phyloP scores from a whole-genome alignment of 257 asterid species.

The Solanum arcanum region DNA sequence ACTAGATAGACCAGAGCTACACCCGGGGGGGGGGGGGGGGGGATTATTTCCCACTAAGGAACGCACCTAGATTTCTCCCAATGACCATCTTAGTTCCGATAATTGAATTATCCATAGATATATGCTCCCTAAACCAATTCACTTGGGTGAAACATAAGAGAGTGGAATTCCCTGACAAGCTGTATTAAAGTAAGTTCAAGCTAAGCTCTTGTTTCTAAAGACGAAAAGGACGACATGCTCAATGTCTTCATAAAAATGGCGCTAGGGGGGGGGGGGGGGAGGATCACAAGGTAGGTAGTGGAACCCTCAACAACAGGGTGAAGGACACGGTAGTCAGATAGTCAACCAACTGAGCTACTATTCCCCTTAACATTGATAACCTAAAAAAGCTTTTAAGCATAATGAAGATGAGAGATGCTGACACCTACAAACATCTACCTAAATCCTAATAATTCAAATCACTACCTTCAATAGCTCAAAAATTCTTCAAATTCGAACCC shows the following conservation, averaged over 20 bases:
- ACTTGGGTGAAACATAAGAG: background rate
- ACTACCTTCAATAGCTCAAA: background rate
- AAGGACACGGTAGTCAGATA: background rate
- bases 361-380: background rate
- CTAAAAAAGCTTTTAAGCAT: background rate
- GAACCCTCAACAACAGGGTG: background rate
- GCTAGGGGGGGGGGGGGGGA: too few species aligned
- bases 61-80: background rate
- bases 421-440: background rate
- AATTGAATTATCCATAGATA: background rate
- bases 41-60: background rate
- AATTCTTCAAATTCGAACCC: background rate
- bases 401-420: background rate
- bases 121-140: background rate
- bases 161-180: background rate
- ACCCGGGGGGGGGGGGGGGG: background rate
- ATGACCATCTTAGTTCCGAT: background rate
- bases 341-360: background rate
- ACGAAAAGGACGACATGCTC: background rate
- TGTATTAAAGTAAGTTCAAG: background rate
- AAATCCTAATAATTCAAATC: background rate
- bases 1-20: background rate
- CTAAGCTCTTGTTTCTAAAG: background rate
- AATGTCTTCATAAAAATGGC: background rate
- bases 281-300: background rate